Base-by-base conservation (phyloP, 78 protist species). In the Dictyostelium intermedium region DNA sequence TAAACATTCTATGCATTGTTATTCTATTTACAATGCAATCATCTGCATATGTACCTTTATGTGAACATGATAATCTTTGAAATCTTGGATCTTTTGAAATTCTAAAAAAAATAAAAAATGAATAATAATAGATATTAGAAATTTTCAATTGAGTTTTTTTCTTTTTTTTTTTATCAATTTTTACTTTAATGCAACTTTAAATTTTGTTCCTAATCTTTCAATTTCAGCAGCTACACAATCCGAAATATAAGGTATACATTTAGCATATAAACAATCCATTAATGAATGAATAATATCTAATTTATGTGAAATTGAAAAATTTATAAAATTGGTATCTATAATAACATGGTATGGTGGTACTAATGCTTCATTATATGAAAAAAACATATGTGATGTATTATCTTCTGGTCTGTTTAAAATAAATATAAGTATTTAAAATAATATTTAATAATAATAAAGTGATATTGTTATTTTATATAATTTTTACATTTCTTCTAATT, bases 311-410 rank as follows among this genome's bases (percentile, higher is more conserved):
- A 99, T 97, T 69, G 97, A 82, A 27, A 97, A 98, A 93, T 99
- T 98, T 96, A 99, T 98, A 92, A 99, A 99, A 97, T 99, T 99
- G 32, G 99, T 99, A 76, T 99, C 99, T 18, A 99, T 35, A 61
- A 99, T 92, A 14, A 99, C 84, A 92, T 96, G 98, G 93, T 98
- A 99, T 10, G 99, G 99, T 23, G 99, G 99, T 11, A 98, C 99
- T 3, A 99, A 98, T 41, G 97, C 73, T 25, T 70, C 50, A 98
- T 99, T 99, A 97, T 97, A 97, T 34, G 91, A 39, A 84, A 99
- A 98, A 94, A 98, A 99, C 93, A 99, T 95, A 18, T 95, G 87
- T 6, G 98, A 91, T 60, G 97, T 32, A 56, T 78, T 83, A 47
- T 89, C 93, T 10, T 91, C 95, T 50, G 95, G 95, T 63, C 95